These are phyloP conservation scores for Colletotrichum lindemuthianum DNA, from an alignment of 2,329 filamentous ascomycete species.

Conservation along the genomic window DNA sequence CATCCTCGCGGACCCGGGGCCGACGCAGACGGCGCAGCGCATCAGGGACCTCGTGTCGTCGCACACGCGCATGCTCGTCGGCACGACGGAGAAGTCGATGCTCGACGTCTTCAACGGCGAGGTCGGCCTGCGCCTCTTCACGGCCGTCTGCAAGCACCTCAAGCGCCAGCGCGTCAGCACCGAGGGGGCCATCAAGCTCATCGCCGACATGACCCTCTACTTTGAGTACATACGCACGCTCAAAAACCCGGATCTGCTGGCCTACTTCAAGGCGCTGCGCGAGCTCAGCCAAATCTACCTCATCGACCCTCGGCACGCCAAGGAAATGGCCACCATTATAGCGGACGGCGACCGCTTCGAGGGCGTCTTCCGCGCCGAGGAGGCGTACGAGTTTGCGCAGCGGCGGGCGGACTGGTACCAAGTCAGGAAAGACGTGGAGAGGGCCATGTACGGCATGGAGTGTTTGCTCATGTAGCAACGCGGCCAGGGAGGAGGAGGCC, in stretches of 20 bases:
- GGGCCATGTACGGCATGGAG: slow-evolving; percentile 96
- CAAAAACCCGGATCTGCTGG: slow-evolving; percentile 82
- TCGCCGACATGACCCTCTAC: slow-evolving; percentile 96
- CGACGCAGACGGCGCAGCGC: slow-evolving; percentile 80
- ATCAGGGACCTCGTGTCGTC: slow-evolving; percentile 87
- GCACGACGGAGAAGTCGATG: slow-evolving; percentile 97
- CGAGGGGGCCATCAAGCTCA: slow-evolving; percentile 89
- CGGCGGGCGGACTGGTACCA: slow-evolving; percentile 94
- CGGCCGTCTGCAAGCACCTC: slow-evolving; percentile 93
- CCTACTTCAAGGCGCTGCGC: slow-evolving; percentile 91
- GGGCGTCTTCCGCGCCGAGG: slow-evolving; percentile 92
- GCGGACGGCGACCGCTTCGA: slow-evolving; percentile 90
- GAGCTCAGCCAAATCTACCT: slow-evolving; percentile 96
- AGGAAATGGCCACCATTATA: slow-evolving; percentile 95
- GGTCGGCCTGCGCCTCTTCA: slow-evolving; percentile 91
- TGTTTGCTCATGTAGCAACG: slow-evolving; percentile 78
- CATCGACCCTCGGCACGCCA: slow-evolving; percentile 86
- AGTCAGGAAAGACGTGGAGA: slow-evolving; percentile 88
- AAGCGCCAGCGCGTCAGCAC: slow-evolving; percentile 94
- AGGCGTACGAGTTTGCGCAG: slow-evolving; percentile 98
- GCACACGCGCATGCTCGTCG: slow-evolving; percentile 92
- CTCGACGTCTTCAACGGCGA: slow-evolving; percentile 99
- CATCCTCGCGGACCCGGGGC: slow-evolving; percentile 68
- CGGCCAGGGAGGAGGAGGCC: not conserved
- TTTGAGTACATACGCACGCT: slow-evolving; percentile 85